Evolutionary conservation across 768 basidiomycete genomes (phyloP).

Genomic region (Chlorophyllum brunneum): DNA sequence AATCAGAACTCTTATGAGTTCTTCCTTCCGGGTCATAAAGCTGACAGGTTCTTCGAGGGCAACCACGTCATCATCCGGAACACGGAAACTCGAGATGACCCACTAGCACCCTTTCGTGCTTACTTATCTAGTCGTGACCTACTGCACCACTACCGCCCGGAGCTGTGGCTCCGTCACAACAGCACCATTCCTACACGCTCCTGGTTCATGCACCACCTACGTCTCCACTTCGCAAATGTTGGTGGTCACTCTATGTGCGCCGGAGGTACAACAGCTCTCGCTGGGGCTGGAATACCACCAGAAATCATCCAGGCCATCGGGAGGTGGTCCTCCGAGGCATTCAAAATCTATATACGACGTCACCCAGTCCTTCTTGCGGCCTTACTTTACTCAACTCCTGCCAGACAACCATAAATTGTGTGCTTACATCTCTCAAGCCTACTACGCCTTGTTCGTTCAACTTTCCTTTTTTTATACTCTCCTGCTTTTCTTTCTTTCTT

Average conservation of each 20-base stretch:
- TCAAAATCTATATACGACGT: constrained; percentile 26
- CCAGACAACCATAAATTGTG: too few species aligned
- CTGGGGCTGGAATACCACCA: constrained; percentile 21
- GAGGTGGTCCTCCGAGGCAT: constrained; percentile 32
- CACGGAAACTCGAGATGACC: neutral
- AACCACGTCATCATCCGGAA: constrained; percentile 15
- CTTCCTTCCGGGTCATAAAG: constrained; percentile 27
- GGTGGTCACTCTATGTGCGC: constrained; percentile 36
- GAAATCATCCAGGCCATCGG: constrained; percentile 32
- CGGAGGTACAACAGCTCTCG: constrained; percentile 35
- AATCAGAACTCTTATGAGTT: constrained; percentile 8
- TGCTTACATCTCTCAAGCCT: too few species aligned
- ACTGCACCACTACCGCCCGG: neutral
- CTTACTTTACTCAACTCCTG: too few species aligned
- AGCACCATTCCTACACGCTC: neutral
- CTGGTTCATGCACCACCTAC: neutral
- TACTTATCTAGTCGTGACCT: neutral
- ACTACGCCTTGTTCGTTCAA: too few species aligned
- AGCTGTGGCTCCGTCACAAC: neutral
- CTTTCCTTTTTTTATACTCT: too few species aligned
- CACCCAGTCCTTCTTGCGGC: constrained; percentile 22
- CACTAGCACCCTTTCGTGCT: neutral
- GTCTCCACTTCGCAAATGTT: neutral
- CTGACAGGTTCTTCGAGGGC: constrained; percentile 22
- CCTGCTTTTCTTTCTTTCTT: too few species aligned